Evolutionary conservation across 768 basidiomycete genomes (phyloP), one percentile per base, ranked within the genome.

Genomic region (Tulasnella sp.): DNA sequence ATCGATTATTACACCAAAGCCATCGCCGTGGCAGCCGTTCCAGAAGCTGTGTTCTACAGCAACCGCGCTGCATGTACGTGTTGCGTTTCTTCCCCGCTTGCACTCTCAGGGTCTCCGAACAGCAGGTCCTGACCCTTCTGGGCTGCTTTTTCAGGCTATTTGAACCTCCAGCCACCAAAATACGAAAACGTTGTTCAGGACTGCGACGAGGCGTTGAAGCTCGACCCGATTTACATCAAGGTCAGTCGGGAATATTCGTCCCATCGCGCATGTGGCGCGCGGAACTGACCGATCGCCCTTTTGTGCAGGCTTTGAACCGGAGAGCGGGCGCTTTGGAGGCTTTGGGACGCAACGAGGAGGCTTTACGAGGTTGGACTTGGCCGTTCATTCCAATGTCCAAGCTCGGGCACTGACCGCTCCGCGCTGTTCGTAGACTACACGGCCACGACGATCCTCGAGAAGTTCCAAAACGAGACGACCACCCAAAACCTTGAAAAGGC

Each of bases 61-160:
- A 99, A 99, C 81, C 89, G 97, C 67, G 97, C 96, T 44, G 97
- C 97, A 74, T 98, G 96, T 94, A 73, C 71, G 89, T 83, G 6
- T 72, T 39, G 32, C 34, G 34, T n/a, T n/a, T n/a, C 40, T 35
- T 11, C 16, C 22, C 39, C 26, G 40, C 29, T 65, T 9, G 9
- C 1, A 11, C 40, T 29, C 62, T 59, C 52, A 59, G 52, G 52
- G 52, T 59, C n/a, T n/a, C 52, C 52, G 22, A 59, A 14, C 4
- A 22, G 5, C 52, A 34, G 32, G 70, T 62, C n/a, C 26, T 64
- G 35, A 22, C 36, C 19, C 3, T 16, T 26, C 29, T 37, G 40
- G 2, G 26, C 2, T 62, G 36, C 36, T 37, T 12, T 62, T 63
- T 9, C 69, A 94, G 93, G 93, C 80, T 97, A 95, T 80, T 87